A percentile compares a stretch with the other conserved stretches of the same genome.
Conservation (phyloP, 2,329 filamentous ascomycete species). For the Sarocladiaceae sp. region DNA sequence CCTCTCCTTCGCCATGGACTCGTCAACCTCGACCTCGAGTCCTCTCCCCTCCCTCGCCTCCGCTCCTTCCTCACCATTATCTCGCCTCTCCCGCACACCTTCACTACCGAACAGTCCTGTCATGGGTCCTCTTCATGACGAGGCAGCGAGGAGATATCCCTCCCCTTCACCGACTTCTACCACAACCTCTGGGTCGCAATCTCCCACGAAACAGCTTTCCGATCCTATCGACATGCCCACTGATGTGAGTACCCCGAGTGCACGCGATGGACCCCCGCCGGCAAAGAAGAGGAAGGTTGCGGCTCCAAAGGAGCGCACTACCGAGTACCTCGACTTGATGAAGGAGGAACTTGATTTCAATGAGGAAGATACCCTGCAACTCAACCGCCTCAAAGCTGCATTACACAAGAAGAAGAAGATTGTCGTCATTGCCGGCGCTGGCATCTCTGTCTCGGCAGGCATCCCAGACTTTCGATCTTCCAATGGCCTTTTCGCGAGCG, state of each 20-base stretch:
- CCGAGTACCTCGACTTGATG: conserved; percentile 72
- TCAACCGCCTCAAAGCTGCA: conserved; percentile 68
- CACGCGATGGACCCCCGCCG: conserved; percentile 59
- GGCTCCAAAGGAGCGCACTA: conserved; percentile 63
- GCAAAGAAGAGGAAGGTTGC: conserved; percentile 71
- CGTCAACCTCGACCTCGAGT: conserved; percentile 16
- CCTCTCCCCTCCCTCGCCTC: conserved; percentile 27
- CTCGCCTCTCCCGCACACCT: conserved; percentile 48
- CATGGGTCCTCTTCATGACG: conserved; percentile 21
- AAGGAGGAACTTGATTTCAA: conserved; percentile 45
- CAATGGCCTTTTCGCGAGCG: conserved; percentile 79
- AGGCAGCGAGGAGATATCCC: conserved; percentile 43
- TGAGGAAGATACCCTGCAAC: conserved; percentile 44
- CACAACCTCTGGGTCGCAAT: conserved; percentile 44
- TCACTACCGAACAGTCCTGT: conserved; percentile 43
- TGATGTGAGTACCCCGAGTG: conserved; percentile 24
- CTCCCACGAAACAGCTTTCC: conserved; percentile 44
- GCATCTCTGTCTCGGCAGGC: conserved; percentile 94
- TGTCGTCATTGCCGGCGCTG: conserved; percentile 91
- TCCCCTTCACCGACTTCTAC: conserved; percentile 42
- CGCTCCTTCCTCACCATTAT: conserved; percentile 49
- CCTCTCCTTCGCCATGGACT: conserved; percentile 19
- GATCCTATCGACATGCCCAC: conserved; percentile 27
- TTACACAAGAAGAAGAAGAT: conserved; percentile 92
- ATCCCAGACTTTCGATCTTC: conserved; percentile 96